phyloP scores from a whole-genome alignment of 106 monocot species.

The Xerophyta viscosa region DNA sequence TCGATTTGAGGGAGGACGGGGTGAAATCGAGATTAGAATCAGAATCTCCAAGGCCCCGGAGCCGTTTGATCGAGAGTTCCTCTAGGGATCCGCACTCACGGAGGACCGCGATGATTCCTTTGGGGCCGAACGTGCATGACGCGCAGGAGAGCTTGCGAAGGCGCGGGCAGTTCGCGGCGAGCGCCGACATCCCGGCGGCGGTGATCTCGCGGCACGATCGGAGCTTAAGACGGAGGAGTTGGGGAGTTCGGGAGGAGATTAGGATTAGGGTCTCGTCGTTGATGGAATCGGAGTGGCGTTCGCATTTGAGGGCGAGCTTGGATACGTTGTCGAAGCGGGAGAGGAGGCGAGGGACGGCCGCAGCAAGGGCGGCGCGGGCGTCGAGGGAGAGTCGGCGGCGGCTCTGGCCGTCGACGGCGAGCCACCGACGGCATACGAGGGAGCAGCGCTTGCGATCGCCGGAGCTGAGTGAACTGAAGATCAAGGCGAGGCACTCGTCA shows the following conservation, averaged over 20 bases:
- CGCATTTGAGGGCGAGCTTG: slow-evolving; percentile 67
- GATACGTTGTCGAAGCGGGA: slow-evolving; percentile 47
- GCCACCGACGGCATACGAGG: slow-evolving; percentile 77
- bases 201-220: slow-evolving; percentile 62
- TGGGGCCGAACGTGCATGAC: slow-evolving; percentile 61
- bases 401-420: slow-evolving; percentile 47
- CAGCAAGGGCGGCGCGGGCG: slow-evolving; percentile 45
- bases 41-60: slow-evolving; percentile 36
- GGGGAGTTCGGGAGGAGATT: slow-evolving; percentile 37
- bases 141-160: slow-evolving; percentile 70
- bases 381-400: slow-evolving; percentile 64
- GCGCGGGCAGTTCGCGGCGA: slow-evolving; percentile 39
- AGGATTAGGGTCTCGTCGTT: slow-evolving; percentile 46
- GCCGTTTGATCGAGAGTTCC: slow-evolving; percentile 69
- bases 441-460: slow-evolving; percentile 74
- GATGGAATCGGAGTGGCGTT: slow-evolving; percentile 57
- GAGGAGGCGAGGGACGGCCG: slow-evolving; percentile 29
- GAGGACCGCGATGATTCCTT: slow-evolving; percentile 59
- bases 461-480: slow-evolving; percentile 49
- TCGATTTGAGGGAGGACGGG: slow-evolving; percentile 37
- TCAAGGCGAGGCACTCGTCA: slow-evolving; percentile 69
- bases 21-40: no score
- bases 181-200: slow-evolving; percentile 35
- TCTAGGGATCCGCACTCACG: slow-evolving; percentile 38
- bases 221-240: slow-evolving; percentile 63